phyloP scores from a whole-genome alignment of 2,329 filamentous ascomycete species.

The Lecanoromycetidae sp. region DNA sequence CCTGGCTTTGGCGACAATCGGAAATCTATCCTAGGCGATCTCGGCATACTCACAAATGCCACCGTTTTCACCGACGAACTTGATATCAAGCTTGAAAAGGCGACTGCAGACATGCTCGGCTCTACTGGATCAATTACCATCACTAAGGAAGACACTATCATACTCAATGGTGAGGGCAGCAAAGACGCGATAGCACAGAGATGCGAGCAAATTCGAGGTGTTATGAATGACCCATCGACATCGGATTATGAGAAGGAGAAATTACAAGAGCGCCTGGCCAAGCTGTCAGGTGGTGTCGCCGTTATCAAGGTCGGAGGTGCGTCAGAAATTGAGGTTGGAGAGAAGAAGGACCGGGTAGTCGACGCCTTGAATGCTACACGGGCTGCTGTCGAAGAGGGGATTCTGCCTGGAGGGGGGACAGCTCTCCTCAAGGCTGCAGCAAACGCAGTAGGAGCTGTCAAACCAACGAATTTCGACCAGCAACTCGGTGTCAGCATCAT shows the following conservation, averaged over 20 bases:
- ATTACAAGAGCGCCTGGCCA: conserved; percentile 97
- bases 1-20: conserved; percentile 99
- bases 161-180: conserved; percentile 90
- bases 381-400: conserved; percentile 96
- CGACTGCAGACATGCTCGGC: conserved; percentile 87
- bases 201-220: conserved; percentile 97
- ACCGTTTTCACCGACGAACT: conserved; percentile 98
- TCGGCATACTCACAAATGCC: conserved; percentile 89
- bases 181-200: conserved; percentile 90
- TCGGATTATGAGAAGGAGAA: conserved; percentile 99
- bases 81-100: conserved; percentile 98
- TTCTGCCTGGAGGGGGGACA: conserved; percentile 95
- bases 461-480: conserved; percentile 95
- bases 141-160: conserved; percentile 99
- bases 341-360: conserved; percentile 99
- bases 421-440: conserved; percentile 92
- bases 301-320: conserved; percentile 98
- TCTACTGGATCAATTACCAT: conserved; percentile 98
- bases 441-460: conserved; percentile 72
- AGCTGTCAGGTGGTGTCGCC: conserved; percentile 96
- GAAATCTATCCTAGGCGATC: conserved; percentile 97
- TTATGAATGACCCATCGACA: conserved; percentile 85
- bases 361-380: conserved; percentile 97
- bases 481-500: conserved; percentile 95
- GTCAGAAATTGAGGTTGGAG: conserved; percentile 95